phyloP scores from a whole-genome alignment of 768 basidiomycete species.

The Termitomyces sp. region DNA sequence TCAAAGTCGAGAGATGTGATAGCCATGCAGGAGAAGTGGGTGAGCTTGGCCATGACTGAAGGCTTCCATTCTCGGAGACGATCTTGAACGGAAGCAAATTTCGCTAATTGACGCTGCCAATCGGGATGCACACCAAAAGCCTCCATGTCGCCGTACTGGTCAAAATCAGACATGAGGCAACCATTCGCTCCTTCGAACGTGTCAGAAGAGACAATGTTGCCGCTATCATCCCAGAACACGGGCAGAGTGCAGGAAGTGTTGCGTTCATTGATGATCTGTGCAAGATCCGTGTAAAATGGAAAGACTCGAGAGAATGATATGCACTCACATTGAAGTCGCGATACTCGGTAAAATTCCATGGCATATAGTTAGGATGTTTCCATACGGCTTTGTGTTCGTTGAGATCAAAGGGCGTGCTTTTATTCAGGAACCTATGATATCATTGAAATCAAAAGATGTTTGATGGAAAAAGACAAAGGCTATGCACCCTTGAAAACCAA shows the following conservation, averaged over 20 bases:
- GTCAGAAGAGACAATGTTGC: constrained; percentile 52
- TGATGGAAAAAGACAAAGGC: not conserved
- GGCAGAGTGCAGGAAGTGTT: constrained; percentile 76
- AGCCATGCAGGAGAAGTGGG: constrained; percentile 78
- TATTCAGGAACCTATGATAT: constrained; percentile 61
- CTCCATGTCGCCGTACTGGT: constrained; percentile 96
- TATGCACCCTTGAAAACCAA: constrained; percentile 78
- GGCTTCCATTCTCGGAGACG: constrained; percentile 92
- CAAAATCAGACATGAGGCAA: constrained; percentile 81
- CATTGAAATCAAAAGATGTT: not conserved
- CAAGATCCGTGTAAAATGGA: not conserved
- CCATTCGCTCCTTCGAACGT: constrained; percentile 37
- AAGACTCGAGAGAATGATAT: not conserved
- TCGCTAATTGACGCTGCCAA: constrained; percentile 91
- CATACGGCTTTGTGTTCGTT: constrained; percentile 70
- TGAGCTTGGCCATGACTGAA: constrained; percentile 70
- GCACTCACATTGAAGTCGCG: constrained; percentile 66
- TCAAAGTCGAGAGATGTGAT: constrained; percentile 88
- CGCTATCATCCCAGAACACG: constrained; percentile 76
- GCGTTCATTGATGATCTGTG: constrained; percentile 59
- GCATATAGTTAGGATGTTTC: constrained; percentile 71
- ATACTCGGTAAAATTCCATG: constrained; percentile 86
- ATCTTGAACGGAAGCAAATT: constrained; percentile 95
- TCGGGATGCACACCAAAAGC: constrained; percentile 95
- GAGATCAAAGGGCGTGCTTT: constrained; percentile 73